Conservation (phyloP, 2,329 filamentous ascomycete species). For the Fusarium sp. region DNA sequence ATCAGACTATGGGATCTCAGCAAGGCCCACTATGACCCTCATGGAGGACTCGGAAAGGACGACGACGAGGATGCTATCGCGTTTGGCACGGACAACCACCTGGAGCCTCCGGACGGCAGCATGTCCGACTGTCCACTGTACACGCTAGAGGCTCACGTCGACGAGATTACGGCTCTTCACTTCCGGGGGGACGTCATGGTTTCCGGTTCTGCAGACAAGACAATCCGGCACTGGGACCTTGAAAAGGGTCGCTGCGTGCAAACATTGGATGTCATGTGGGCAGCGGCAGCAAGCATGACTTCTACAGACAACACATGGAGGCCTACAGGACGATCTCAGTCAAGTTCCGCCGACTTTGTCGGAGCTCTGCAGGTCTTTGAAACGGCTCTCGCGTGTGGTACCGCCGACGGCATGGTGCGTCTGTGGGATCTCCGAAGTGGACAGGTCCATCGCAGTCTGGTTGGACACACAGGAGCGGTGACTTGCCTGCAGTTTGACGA, state of each 20-base stretch:
- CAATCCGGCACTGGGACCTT: constrained; percentile 95
- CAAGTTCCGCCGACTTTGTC: constrained; percentile 87
- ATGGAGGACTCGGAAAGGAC: constrained; percentile 70
- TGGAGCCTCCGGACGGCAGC: constrained; percentile 80
- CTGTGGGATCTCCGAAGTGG: constrained; percentile 97
- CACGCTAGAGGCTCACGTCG: constrained; percentile 89
- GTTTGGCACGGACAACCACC: constrained; percentile 77
- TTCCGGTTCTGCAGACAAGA: constrained; percentile 97
- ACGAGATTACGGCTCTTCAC: constrained; percentile 93
- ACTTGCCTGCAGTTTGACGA: constrained; percentile 97
- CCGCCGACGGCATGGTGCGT: constrained; percentile 95
- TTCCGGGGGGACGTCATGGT: constrained; percentile 91
- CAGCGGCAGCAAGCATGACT: constrained; percentile 80
- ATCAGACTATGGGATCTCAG: constrained; percentile 96
- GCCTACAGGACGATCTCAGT: constrained; percentile 71
- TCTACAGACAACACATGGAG: constrained; percentile 77
- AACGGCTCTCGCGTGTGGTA: constrained; percentile 93
- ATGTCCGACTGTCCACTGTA: constrained; percentile 93
- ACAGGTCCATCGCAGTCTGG: constrained; percentile 94
- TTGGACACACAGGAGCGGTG: constrained; percentile 94
- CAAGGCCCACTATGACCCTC: constrained; percentile 84
- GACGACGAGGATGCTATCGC: constrained; percentile 76
- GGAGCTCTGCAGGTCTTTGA: constrained; percentile 96
- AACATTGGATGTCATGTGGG: constrained; percentile 98
- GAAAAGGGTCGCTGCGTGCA: constrained; percentile 98